Base-by-base conservation (phyloP, 148 eudicot species). In the Vaccinium vitisidaea region DNA sequence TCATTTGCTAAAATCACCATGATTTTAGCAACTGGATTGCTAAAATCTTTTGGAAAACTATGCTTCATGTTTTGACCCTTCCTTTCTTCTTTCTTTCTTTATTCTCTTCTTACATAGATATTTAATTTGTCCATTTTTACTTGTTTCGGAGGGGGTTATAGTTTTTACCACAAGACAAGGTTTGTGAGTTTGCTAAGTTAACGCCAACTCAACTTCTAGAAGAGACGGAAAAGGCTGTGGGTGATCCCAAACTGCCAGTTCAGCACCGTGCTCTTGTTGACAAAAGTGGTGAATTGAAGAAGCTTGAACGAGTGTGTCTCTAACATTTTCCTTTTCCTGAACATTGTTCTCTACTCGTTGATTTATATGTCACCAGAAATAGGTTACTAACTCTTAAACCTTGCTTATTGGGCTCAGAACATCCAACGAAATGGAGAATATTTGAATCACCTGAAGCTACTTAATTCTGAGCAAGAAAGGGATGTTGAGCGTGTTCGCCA, bases 111-210 rank as follows among this genome's bases (percentile, higher is more conserved):
- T 32, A 16, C 76, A 14, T 8, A 27, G 2, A n/a, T 12, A 71
- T 36, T 71, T 14, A 71, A 46, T 71, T 13, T 71, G 43, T 16
- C 13, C 36, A 2, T 61, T 83, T 82, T 32, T 55, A 50, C 19
- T 82, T 80, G 74, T 67, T 30, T 84, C 54, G 80, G 82, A 69
- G 83, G 76, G 65, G 16, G 30, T 56, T 13, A 21, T 88, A 96
- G 98, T 96, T 96, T 89, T 88, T 96, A 77, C 99, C 99, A 27
- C 99, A 96, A 92, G 99, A 96, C 88, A 89, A 96, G 88, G 99
- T 97, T 21, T 97, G 99, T 71, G 99, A 97, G 91, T 97, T 97
- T 88, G 98, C 99, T 53, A 97, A 95, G 93, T 88, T 97, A 86
- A 92, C 96, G 81, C 99, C 99, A 36, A 88, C 93, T 48, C 92